Percentiles rank a stretch among this genome's conserved stretches.
Conservation (phyloP, 1,139 yeast species). For the Debaryomyces sp. region DNA sequence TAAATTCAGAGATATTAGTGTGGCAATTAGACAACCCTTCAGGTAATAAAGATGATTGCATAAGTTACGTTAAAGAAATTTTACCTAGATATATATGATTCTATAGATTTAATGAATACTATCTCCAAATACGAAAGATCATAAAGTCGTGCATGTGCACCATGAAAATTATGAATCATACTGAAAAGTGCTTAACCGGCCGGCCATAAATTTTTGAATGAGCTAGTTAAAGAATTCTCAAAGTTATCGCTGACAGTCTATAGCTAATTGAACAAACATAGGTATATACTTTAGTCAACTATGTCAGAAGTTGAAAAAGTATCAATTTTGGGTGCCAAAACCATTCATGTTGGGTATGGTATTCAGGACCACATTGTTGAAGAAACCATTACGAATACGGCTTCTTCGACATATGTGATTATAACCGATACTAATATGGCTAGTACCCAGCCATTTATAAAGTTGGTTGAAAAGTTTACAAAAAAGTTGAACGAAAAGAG, state of each 20-base stretch:
- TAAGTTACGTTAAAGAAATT: constrained; percentile 41
- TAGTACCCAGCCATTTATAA: constrained; percentile 60
- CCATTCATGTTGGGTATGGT: constrained; percentile 89
- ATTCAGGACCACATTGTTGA: constrained; percentile 75
- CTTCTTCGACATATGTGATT: constrained; percentile 89
- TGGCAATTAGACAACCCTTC: constrained; percentile 81
- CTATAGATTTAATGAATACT: not conserved
- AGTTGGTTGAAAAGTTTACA: constrained; percentile 38
- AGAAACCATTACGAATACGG: constrained; percentile 62
- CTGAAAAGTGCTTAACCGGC: constrained; percentile 4
- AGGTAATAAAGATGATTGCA: constrained; percentile 54
- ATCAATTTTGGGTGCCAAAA: constrained; percentile 75
- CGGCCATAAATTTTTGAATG: not conserved
- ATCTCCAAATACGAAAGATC: not conserved
- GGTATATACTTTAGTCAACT: constrained; percentile 2
- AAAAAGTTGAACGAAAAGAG: constrained; percentile 26
- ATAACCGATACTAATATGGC: constrained; percentile 85
- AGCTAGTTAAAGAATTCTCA: not conserved
- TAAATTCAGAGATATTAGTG: constrained; percentile 55
- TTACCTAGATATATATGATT: constrained; percentile 14
- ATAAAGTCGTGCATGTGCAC: constrained; percentile 4
- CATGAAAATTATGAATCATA: constrained; percentile 7
- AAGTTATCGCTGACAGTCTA: not conserved
- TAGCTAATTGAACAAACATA: constrained; percentile 1
- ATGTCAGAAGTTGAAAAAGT: constrained; percentile 53